Evolutionary conservation across 495 filamentous ascomycete genomes (phyloP), one percentile per base, ranked within the genome.

Genomic region (Penicillium egyptiacum): DNA sequence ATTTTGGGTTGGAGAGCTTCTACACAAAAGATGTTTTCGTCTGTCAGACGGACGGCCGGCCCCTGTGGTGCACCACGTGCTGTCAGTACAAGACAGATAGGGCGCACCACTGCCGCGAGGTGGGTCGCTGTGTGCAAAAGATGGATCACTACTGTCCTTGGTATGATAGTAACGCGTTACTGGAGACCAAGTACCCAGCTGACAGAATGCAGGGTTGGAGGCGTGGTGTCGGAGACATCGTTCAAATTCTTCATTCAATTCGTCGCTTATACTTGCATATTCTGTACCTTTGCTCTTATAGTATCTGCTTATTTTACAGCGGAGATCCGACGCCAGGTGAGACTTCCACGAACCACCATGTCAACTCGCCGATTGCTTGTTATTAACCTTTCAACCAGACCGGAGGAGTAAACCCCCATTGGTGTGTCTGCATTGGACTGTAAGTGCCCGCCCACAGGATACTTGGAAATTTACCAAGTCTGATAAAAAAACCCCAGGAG

Each of bases 71-170:
- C 72, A 81, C 82, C 9, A 78, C 78, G 49, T 97, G 92, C 70
- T 80, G 79, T 51, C 88, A 85, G 57, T 96, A 87, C 81, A 96
- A 96, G 66, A 83, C 86, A 5, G 92, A 96, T 62, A 78, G 92
- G 26, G 79, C 88, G 3, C 92, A 96, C 61, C 92, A 97, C 70
- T 92, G 87, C 67, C 86, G 86, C 41, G 88, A 94, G 62, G 74
- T 92, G 12, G 84, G 84, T 44, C 78, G 91, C 31, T 97, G 92
- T 70, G 86, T 93, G 28, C 75, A 77, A 30, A 93, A 90, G 62
- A 93, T 96, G 88, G 92, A 97, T 61, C 92, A 97, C 68, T 96
- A 90, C 63, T 97, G 92, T 69, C 92, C 92, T 1, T 97, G 92
- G 86, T 86, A 75, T 20, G 50, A 42, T 28, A 12, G 7, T 19